phyloP scores from a whole-genome alignment of 352 stramenopile genomes.

The Globisporangium cylindrosporum region DNA sequence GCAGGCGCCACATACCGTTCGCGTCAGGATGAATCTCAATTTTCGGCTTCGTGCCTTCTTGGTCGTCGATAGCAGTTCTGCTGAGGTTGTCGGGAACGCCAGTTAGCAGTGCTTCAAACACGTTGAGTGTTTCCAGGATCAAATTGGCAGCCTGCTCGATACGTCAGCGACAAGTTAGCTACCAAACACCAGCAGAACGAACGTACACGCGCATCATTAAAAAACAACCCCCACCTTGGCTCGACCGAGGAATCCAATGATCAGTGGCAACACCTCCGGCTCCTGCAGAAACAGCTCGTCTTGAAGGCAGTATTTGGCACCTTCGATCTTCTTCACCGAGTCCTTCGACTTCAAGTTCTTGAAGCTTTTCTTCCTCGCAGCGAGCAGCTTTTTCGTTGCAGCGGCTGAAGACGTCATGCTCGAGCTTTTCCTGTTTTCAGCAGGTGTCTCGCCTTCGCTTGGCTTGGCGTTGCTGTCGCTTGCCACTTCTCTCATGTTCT shows the following conservation, averaged over 20 bases:
- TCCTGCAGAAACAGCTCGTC: constrained; percentile 61
- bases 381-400: constrained; percentile 30
- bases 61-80: background rate
- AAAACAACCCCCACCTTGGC: constrained; percentile 38
- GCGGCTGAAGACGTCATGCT: background rate
- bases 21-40: constrained; percentile 28
- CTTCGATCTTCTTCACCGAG: constrained; percentile 57
- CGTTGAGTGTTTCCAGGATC: constrained; percentile 31
- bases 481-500: background rate
- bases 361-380: constrained; percentile 50
- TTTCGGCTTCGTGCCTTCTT: background rate
- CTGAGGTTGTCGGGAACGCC: background rate
- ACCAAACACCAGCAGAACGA: background rate
- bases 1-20: constrained; percentile 29
- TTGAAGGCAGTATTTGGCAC: constrained; percentile 42
- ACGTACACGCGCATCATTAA: background rate
- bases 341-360: constrained; percentile 76
- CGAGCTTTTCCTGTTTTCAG: background rate
- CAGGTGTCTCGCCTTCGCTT: background rate
- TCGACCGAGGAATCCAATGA: constrained; percentile 46
- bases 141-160: constrained; percentile 28
- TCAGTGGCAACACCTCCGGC: constrained; percentile 43
- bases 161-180: background rate
- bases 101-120: constrained; percentile 29
- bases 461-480: background rate